These are phyloP conservation scores for Mikania micrantha DNA, from an alignment of 129 eudicot genomes.

Conservation along the genomic window DNA sequence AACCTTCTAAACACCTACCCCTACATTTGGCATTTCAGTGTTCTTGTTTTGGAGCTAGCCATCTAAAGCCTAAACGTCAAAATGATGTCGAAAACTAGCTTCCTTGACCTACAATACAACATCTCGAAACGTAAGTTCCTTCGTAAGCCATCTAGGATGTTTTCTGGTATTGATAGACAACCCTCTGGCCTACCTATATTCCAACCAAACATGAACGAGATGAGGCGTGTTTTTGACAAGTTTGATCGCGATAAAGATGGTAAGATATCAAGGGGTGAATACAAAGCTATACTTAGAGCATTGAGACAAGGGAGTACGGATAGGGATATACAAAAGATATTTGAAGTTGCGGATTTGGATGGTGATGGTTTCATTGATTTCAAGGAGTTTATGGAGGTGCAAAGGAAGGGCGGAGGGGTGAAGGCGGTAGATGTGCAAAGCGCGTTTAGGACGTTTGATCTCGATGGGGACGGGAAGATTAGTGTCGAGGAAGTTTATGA, in stretches of 20 bases:
- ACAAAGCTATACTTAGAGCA: slow-evolving; percentile 60
- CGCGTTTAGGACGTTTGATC: slow-evolving; percentile 67
- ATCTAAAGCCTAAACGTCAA: not conserved
- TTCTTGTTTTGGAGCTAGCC: not conserved
- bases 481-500: slow-evolving; percentile 68
- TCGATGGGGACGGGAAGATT: slow-evolving; percentile 75
- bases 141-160: slow-evolving; percentile 54
- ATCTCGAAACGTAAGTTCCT: slow-evolving; percentile 48
- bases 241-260: slow-evolving; percentile 80
- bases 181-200: slow-evolving; percentile 42
- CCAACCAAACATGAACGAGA: slow-evolving; percentile 48
- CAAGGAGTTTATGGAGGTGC: slow-evolving; percentile 82
- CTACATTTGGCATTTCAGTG: not conserved
- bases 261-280: slow-evolving; percentile 71
- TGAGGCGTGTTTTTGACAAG: slow-evolving; percentile 60
- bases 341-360: slow-evolving; percentile 76
- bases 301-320: slow-evolving; percentile 46
- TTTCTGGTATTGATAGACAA: slow-evolving; percentile 47
- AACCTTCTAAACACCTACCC: slow-evolving; percentile 15
- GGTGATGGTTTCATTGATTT: slow-evolving; percentile 76
- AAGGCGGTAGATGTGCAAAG: slow-evolving; percentile 53
- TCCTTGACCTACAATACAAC: slow-evolving; percentile 73
- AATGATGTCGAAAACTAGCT: slow-evolving; percentile 49
- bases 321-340: slow-evolving; percentile 62
- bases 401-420: slow-evolving; percentile 66